Evolutionary conservation across 345 rosid species (phyloP).

Genomic region (Carallia brachiata): DNA sequence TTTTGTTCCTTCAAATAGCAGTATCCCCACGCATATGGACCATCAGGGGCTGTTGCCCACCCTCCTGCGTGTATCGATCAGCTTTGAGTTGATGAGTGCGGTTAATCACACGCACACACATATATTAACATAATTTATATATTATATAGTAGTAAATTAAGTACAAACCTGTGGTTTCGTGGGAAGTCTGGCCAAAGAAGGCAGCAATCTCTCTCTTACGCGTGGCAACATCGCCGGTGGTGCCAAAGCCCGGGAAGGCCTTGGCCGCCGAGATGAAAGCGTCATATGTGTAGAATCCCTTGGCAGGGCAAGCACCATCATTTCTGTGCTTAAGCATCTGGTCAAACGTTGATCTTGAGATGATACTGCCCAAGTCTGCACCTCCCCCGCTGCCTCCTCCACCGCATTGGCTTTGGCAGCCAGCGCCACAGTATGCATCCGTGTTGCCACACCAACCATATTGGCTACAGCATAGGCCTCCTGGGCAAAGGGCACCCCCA

Average conservation of each 20-base stretch:
- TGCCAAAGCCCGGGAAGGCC: conserved; percentile 15
- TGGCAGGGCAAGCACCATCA: conserved; percentile 13
- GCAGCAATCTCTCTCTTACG: conserved; percentile 24
- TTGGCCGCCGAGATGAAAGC: conserved; percentile 23
- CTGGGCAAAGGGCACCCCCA: conserved; percentile 17
- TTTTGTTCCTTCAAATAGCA: conserved; percentile 51
- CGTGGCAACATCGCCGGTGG: conserved; percentile 12
- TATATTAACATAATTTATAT: no score
- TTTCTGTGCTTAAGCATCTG: conserved; percentile 21
- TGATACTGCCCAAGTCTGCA: conserved; percentile 8
- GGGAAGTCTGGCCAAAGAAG: conserved; percentile 26
- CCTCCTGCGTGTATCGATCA: conserved; percentile 3
- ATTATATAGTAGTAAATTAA: no score
- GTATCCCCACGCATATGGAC: conserved; percentile 62
- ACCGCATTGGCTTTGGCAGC: conserved; percentile 23
- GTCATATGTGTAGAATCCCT: conserved; percentile 19
- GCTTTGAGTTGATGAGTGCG: no score
- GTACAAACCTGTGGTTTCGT: conserved; percentile 23
- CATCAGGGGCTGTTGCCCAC: conserved; percentile 13
- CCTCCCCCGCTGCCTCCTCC: neutral
- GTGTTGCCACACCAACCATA: conserved; percentile 23
- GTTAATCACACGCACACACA: no score
- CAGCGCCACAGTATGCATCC: neutral
- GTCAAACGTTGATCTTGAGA: neutral
- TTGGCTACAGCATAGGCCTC: conserved; percentile 20